These are phyloP conservation scores for Leptomonas pyrrhocoris DNA, from an alignment of 208 protist species.

Conservation along the genomic window DNA sequence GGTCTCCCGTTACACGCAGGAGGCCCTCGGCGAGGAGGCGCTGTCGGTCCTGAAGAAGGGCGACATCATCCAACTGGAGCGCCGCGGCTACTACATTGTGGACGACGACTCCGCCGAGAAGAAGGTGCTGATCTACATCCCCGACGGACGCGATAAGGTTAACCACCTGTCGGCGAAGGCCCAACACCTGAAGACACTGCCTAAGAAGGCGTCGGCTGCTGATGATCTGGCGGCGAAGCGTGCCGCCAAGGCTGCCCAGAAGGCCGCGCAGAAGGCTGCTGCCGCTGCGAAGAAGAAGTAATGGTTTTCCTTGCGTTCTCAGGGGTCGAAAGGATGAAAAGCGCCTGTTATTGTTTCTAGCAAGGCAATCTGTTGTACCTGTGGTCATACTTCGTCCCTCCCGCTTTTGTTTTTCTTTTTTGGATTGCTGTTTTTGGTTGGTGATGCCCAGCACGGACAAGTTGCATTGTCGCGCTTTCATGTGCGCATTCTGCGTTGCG, in stretches of 20 bases:
- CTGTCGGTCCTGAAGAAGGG: slow-evolving; percentile 87
- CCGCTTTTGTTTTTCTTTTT: neutral
- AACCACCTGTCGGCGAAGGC: slow-evolving; percentile 93
- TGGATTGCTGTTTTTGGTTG: neutral
- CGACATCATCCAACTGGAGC: slow-evolving; percentile 97
- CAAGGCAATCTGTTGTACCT: neutral
- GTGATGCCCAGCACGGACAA: neutral
- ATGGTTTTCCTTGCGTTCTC: neutral
- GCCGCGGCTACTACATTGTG: slow-evolving; percentile 98
- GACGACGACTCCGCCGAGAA: slow-evolving; percentile 66
- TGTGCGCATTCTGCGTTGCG: too few relatives aligned
- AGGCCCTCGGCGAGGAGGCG: slow-evolving; percentile 89
- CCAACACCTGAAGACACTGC: slow-evolving; percentile 83
- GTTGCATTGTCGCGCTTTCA: neutral
- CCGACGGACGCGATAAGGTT: slow-evolving; percentile 89
- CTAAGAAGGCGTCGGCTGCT: slow-evolving; percentile 66
- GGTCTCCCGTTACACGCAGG: slow-evolving; percentile 80
- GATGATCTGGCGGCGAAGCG: slow-evolving; percentile 83
- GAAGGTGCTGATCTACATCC: slow-evolving; percentile 85
- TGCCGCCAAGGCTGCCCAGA: slow-evolving; percentile 89
- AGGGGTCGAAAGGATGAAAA: neutral
- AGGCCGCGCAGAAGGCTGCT: slow-evolving; percentile 75
- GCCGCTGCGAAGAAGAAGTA: slow-evolving; percentile 14
- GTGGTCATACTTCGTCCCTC: neutral
- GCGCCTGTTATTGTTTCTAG: neutral